Percentiles rank a stretch among this genome's conserved stretches.
These are phyloP conservation scores for Chimonanthus salicifolius DNA, from an alignment of 164 flowering plant species.

Conservation along the genomic window DNA sequence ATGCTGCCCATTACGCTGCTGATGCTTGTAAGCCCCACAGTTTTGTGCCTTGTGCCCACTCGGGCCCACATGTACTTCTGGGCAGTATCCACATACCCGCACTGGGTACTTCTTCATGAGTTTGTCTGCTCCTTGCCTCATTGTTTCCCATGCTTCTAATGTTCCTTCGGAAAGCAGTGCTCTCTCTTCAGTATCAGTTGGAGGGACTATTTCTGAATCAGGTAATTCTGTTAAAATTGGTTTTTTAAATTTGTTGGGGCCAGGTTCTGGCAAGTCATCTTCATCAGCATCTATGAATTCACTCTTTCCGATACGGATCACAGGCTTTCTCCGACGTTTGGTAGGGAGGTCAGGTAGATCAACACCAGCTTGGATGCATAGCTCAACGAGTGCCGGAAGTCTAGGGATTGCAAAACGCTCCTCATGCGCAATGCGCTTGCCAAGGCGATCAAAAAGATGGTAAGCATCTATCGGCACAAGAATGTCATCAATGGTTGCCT, in stretches of 20 bases:
- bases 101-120: conserved; percentile 78
- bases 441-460: conserved; percentile 84
- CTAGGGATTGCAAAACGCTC: conserved; percentile 80
- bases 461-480: conserved; percentile 67
- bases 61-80: conserved; percentile 84
- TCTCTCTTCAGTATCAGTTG: conserved; percentile 47
- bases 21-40: conserved; percentile 93
- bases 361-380: conserved; percentile 96
- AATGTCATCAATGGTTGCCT: conserved; percentile 64
- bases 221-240: conserved; percentile 53
- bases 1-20: conserved; percentile 96
- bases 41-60: conserved; percentile 94
- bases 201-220: conserved; percentile 45
- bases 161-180: conserved; percentile 66
- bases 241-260: conserved; percentile 15
- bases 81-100: conserved; percentile 95
- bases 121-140: conserved; percentile 75
- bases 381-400: conserved; percentile 84
- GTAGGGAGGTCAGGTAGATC: conserved; percentile 80
- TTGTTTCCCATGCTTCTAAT: conserved; percentile 67
- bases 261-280: conserved; percentile 70
- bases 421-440: conserved; percentile 73
- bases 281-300: conserved; percentile 95
- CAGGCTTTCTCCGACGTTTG: conserved; percentile 86
- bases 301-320: conserved; percentile 61